A percentile compares a stretch with the other conserved stretches of the same genome.
These are phyloP conservation scores for Skeletonema tropicum DNA, from an alignment of 108 stramenopile genomes.

Conservation along the genomic window DNA sequence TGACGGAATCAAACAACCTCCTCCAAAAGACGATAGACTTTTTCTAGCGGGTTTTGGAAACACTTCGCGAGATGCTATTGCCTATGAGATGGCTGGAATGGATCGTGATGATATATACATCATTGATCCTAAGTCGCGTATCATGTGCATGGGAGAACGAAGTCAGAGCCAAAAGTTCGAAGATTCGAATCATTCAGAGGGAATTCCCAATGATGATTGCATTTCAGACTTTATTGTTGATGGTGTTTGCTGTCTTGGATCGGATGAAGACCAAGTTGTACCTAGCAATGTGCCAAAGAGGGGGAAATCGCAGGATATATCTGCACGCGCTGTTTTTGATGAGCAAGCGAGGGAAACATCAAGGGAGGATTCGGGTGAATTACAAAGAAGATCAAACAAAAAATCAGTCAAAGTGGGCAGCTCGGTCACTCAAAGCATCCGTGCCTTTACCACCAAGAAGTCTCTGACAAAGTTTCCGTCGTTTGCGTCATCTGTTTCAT, in stretches of 20 bases:
- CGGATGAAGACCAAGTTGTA: not conserved
- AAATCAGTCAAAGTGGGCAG: not conserved
- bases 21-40: constrained; percentile 42
- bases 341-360: not conserved
- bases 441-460: constrained; percentile 16
- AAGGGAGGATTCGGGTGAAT: not conserved
- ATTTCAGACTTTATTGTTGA: constrained; percentile 4
- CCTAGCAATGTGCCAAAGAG: not conserved
- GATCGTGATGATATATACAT: constrained; percentile 72
- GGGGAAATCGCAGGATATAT: not conserved
- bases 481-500: not conserved
- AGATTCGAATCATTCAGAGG: not conserved
- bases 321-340: not conserved
- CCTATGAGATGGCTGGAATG: constrained; percentile 79
- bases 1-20: constrained; percentile 4
- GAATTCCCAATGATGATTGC: not conserved
- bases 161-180: not conserved
- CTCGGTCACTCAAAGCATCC: constrained; percentile 10
- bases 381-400: not conserved
- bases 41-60: constrained; percentile 87
- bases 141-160: constrained; percentile 53
- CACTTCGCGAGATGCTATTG: constrained; percentile 69
- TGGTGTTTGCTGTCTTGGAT: constrained; percentile 8
- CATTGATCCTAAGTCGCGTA: constrained; percentile 62
- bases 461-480: constrained; percentile 17